Evolutionary conservation across 331 rosid species (phyloP), one percentile per base, ranked within the genome.

Genomic region (Arachis monticola): DNA sequence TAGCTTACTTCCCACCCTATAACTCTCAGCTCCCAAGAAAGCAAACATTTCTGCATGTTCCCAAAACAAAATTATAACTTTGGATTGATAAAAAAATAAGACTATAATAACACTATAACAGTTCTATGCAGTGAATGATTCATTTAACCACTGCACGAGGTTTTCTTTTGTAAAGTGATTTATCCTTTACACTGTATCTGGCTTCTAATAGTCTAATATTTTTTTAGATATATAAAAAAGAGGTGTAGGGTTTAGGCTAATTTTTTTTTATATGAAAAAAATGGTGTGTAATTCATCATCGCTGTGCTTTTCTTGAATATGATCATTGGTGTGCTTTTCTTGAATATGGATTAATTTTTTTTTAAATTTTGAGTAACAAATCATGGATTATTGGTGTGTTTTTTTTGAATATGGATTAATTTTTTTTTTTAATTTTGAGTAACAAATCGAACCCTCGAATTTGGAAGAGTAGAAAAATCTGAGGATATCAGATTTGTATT

Each of bases 1-100:
- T 87, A 92, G 55, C 70, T 84, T 67, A 90, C 91, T 5, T 84
- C 95, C 98, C 98, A 90, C 5, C 98, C 98, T 62, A 82, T 80
- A 22, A 88, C 93, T 79, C 88, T 69, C 0, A 90, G 77, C 81
- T 92, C 96, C 98, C 98, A 92, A 12, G 74, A 77, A 41, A 88
- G 79, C 65, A 79, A 79, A 60, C 81, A 56, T 6, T 64, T 72
- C 88, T 81, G 79, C 81, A 82, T 3, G 50, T 67, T 55, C 48
- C 64, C 60, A 51, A 70, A 0, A 45, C 5, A 65, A 31, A 59
- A 47, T 58, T 8, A 27, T 62, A 2, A 35, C 40, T 2, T 4
- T 35, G 4, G 40, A 5, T 35, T 35, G 5, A 60, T 12, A 4
- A 3, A n/a, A 31, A 52, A 14, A 51, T 64, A 3, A 63, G 32